Evolutionary conservation across 2,329 filamentous ascomycete genomes (phyloP), one percentile per base, ranked within the genome.

Genomic region (Nigrospora oryzae): DNA sequence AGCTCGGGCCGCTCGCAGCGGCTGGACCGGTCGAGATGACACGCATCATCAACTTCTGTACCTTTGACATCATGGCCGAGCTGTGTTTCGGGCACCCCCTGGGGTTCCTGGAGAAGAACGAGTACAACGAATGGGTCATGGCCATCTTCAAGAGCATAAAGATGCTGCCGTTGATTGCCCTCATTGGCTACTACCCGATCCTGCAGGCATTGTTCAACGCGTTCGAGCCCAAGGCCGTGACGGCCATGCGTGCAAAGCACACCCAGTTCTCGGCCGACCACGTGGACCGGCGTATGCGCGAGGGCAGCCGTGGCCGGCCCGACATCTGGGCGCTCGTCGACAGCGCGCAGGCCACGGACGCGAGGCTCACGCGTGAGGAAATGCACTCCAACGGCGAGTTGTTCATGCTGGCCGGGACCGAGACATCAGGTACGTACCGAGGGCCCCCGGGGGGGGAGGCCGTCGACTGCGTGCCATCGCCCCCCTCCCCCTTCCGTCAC

Each of bases 1-100:
- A 61, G 35, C 50, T 71, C 36, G 54, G 53, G 14, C 62, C 66
- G 16, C 43, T 49, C 3, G 46, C 44, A 15, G 41, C 45, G 3
- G 40, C 38, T 2, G 39, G 41, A 2, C 36, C 53, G 4, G 41
- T 56, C 40, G 51, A 54, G 15, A 46, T 56, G 45, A 46, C 42
- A 3, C 46, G 45, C 34, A 42, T 48, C 46, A 51, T 49, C 43
- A 47, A 54, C 23, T 51, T 52, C 32, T 40, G 49, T 4, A 53
- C 52, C 1, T 54, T 54, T 19, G 52, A 54, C 36, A 37, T 54
- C 38, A 54, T 53, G 49, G 51, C 46, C 6, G 51, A 54, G 35
- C 46, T 54, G 11, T 48, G 40, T 16, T 54, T 54, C 7, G 52
- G 52, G 11, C 41, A 53, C 36, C 40, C 48, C 6, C 45, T 53